A percentile compares a stretch with the other conserved stretches of the same genome.
Conservation (phyloP, 1,284 basidiomycete species). For the Ganoderma resinaceum region DNA sequence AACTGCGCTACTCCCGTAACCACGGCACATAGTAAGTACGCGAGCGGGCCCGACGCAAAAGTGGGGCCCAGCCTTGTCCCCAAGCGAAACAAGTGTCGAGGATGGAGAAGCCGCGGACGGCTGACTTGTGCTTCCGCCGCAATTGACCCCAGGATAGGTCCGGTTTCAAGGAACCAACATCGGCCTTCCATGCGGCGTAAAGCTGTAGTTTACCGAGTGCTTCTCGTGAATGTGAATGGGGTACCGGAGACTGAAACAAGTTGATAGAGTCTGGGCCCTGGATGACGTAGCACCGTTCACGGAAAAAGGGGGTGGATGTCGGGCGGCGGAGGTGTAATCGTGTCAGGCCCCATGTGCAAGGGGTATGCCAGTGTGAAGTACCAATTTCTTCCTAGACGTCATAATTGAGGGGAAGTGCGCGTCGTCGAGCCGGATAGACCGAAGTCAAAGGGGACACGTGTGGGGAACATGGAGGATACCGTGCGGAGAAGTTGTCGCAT, state of each 20-base stretch:
- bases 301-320: not conserved
- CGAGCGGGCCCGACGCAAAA: constrained; percentile 19
- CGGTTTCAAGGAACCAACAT: constrained; percentile 54
- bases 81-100: not conserved
- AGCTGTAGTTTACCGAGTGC: constrained; percentile 59
- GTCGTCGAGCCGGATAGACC: constrained; percentile 17
- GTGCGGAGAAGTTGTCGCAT: constrained; percentile 10
- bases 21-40: constrained; percentile 13
- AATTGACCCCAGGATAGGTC: constrained; percentile 47
- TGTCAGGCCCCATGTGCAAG: constrained; percentile 4
- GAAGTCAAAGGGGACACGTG: constrained; percentile 22
- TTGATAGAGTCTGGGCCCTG: constrained; percentile 54
- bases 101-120: not conserved
- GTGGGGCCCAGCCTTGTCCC: constrained; percentile 15
- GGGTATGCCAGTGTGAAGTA: not conserved
- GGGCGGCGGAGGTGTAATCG: not conserved
- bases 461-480: constrained; percentile 4
- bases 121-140: constrained; percentile 28
- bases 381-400: not conserved
- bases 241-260: constrained; percentile 58
- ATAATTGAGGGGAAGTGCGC: constrained; percentile 14
- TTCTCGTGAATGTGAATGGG: constrained; percentile 42
- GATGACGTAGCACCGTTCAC: constrained; percentile 6
- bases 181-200: constrained; percentile 55
- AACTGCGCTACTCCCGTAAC: constrained; percentile 26